Conservation (phyloP, 768 basidiomycete species). For the Lactarius deliciosus region DNA sequence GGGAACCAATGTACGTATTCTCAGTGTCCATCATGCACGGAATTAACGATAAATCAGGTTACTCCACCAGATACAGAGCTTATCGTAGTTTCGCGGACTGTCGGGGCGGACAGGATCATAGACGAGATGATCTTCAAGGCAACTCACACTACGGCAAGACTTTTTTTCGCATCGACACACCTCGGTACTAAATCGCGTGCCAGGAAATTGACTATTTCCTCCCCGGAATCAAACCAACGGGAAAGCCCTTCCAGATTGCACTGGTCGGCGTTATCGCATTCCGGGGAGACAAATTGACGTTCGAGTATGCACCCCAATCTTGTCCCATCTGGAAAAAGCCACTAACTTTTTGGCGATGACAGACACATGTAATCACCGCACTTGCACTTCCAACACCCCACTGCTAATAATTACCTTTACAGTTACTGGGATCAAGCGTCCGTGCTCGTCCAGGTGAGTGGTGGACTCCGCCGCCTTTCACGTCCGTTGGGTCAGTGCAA, state of each 20-base stretch:
- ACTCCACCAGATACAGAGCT: constrained; percentile 44
- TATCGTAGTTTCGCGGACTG: constrained; percentile 45
- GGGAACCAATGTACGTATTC: constrained; percentile 32
- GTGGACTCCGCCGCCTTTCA: background rate
- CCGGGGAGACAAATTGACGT: constrained; percentile 49
- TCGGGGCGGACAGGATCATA: constrained; percentile 46
- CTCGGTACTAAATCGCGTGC: background rate
- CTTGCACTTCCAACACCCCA: background rate
- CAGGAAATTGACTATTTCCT: constrained; percentile 45
- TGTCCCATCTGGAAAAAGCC: background rate
- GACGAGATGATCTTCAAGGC: constrained; percentile 51
- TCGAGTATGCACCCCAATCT: constrained; percentile 41
- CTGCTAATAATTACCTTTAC: background rate
- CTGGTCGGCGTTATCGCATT: constrained; percentile 48
- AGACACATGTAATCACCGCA: constrained; percentile 35
- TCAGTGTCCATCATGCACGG: background rate
- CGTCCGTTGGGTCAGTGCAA: background rate
- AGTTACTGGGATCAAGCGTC: constrained; percentile 55
- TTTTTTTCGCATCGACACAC: background rate
- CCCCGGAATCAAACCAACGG: constrained; percentile 37
- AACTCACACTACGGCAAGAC: constrained; percentile 40
- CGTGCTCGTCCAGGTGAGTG: constrained; percentile 41
- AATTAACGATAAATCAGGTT: constrained; percentile 33
- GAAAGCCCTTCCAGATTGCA: constrained; percentile 43
- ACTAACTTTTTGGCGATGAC: background rate